Evolutionary conservation across 805 yeast genomes (phyloP), one percentile per base, ranked within the genome.

Genomic region (Kodamaea kakaduensis): DNA sequence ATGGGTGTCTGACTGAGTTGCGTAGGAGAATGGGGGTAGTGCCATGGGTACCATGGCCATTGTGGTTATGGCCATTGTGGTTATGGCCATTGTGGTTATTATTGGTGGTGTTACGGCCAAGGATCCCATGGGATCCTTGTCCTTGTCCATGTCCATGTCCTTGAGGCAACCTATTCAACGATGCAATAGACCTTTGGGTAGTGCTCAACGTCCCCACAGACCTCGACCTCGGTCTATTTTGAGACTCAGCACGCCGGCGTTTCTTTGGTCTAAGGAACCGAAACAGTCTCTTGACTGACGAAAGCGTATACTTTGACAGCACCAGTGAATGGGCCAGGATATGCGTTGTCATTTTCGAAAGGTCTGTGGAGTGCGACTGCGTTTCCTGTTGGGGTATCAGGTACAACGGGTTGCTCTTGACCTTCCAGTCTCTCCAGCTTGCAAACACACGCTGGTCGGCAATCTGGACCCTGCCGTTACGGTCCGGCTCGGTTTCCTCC

Each of bases 401-500:
- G 25, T 81, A 81, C 22, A 84, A 54, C 1, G 90, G 85, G 56
- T 82, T 88, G 34, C 73, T 74, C 42, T 85, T 71, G 49, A 72
- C 81, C 50, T 85, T 82, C 95, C 95, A 87, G 55, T 87, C 96
- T 52, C 96, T 71, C 96, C 96, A 87, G 7, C 90, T 82, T 0
- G 95, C 95, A 33, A 73, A 58, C 2, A 79, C 72, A 26, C 57
- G 55, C 12, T 17, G 26, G 4, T 31, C 25, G 8, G 26, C 37
- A 16, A 28, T 14, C 19, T 29, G 30, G 13, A 34, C 20, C 3
- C 9, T 14, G 9, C 8, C 10, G 10, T 19, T 26, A 3, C 17
- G 19, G 9, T 13, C 26, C 10, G 12, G 9, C 17, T 37, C 40
- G 7, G 36, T 44, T 6, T 37, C 50, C 17, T 37, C 40, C 18